Conservation (phyloP, 2,329 filamentous ascomycete species). For the Xylariales sp. region DNA sequence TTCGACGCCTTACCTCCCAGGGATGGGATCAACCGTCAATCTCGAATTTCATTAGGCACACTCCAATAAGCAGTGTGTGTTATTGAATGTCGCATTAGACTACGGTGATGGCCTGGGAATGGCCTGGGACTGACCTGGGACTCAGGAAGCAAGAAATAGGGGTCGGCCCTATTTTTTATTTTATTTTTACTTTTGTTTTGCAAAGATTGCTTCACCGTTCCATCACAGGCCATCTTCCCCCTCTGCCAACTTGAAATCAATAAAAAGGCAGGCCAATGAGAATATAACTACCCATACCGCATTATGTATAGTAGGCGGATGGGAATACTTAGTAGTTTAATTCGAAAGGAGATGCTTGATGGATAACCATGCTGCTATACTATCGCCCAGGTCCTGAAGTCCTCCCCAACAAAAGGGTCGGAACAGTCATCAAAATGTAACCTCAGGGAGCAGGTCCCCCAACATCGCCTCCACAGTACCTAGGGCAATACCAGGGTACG, state of each 20-base stretch:
- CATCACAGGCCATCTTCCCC: constrained; percentile 4
- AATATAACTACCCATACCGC: too few species aligned
- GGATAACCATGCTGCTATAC: too few species aligned
- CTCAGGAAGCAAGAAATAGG: constrained; percentile 30
- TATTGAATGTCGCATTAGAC: constrained; percentile 27
- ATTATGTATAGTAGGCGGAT: too few species aligned
- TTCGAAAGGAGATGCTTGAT: too few species aligned
- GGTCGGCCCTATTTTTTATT: constrained; percentile 26
- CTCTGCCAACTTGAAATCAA: background rate
- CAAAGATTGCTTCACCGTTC: constrained; percentile 22
- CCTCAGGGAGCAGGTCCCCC: constrained; percentile 9
- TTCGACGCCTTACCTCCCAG: constrained; percentile 32
- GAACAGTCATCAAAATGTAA: constrained; percentile 33
- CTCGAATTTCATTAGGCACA: constrained; percentile 17
- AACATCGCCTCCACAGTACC: constrained; percentile 18
- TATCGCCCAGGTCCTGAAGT: background rate
- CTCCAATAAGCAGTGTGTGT: constrained; percentile 14
- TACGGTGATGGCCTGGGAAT: constrained; percentile 9
- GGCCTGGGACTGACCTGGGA: background rate
- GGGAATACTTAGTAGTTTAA: too few species aligned
- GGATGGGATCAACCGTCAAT: constrained; percentile 29
- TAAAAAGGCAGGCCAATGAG: background rate
- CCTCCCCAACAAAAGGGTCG: background rate
- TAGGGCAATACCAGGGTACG: constrained; percentile 5
- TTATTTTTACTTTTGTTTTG: background rate